Evolutionary conservation across 495 filamentous ascomycete species (phyloP).

Genomic region (Aspergillus funiculosus): DNA sequence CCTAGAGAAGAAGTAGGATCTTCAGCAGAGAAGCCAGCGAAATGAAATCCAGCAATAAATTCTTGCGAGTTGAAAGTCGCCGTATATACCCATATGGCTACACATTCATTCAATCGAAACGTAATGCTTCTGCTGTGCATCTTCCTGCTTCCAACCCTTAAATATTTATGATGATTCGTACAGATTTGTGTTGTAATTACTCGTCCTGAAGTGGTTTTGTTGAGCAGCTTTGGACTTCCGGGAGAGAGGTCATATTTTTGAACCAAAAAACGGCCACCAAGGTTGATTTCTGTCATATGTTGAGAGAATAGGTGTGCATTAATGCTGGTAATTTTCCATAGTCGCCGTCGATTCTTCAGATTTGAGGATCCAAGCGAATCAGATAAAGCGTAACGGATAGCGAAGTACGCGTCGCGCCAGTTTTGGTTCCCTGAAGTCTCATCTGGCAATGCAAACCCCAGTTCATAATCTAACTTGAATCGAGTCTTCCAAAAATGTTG

Average conservation of each 20-base stretch:
- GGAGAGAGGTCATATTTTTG: too few species aligned
- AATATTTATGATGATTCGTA: not conserved
- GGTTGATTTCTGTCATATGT: not conserved
- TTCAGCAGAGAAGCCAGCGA: not conserved
- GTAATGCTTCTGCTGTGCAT: not conserved
- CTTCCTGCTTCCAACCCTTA: not conserved
- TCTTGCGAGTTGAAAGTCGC: not conserved
- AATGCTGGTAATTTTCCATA: not conserved
- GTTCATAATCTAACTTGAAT: not conserved
- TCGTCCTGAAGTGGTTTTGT: not conserved
- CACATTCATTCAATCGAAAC: not conserved
- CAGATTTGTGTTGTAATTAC: not conserved
- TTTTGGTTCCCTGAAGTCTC: not conserved
- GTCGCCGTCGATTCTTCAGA: not conserved
- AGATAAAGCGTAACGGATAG: not conserved
- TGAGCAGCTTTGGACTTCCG: too few species aligned
- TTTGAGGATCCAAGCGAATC: not conserved
- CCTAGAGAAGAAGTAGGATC: not conserved
- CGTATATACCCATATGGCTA: not conserved
- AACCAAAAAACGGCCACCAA: not conserved
- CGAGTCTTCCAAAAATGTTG: conserved; percentile 6
- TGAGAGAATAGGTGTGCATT: not conserved
- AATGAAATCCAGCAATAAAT: conserved; percentile 4
- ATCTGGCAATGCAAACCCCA: conserved; percentile 9
- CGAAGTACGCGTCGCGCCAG: conserved; percentile 1